A percentile compares a stretch with the other conserved stretches of the same genome.
These are phyloP conservation scores for Linnemannia schmuckeri DNA, from an alignment of 192 early-diverging fungal species.

Conservation along the genomic window DNA sequence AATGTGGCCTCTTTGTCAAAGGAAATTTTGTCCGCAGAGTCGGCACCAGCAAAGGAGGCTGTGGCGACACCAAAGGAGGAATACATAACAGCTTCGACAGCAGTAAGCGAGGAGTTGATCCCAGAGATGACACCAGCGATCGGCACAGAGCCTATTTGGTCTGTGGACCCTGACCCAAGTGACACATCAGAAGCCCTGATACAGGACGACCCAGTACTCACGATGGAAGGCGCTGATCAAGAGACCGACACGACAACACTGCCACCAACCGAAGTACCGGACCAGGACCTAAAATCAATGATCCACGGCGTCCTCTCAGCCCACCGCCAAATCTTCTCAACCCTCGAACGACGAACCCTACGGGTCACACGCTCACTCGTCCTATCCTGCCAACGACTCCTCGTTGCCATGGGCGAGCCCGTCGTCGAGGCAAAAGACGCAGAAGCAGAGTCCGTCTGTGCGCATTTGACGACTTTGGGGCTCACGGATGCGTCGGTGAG, in stretches of 20 bases:
- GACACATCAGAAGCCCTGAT: background rate
- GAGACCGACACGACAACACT: background rate
- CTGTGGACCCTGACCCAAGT: background rate
- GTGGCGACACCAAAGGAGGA: background rate
- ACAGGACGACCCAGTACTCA: background rate
- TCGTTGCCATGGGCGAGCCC: slow-evolving; percentile 65
- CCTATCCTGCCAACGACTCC: slow-evolving; percentile 60
- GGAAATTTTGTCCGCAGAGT: background rate
- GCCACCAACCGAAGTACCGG: background rate
- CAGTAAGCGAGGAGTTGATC: background rate
- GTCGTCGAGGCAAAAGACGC: slow-evolving; percentile 58
- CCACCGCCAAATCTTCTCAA: slow-evolving; percentile 26
- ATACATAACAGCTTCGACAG: background rate
- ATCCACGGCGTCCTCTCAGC: slow-evolving; percentile 29
- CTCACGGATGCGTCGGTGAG: slow-evolving; percentile 70
- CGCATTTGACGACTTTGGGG: slow-evolving; percentile 62
- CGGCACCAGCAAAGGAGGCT: background rate
- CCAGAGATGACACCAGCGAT: background rate
- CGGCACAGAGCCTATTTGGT: background rate
- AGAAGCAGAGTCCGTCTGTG: slow-evolving; percentile 80
- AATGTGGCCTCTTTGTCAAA: background rate
- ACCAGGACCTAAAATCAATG: slow-evolving; percentile 18
- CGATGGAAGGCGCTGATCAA: background rate
- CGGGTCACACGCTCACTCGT: slow-evolving; percentile 63
- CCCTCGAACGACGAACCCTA: slow-evolving; percentile 64